phyloP scores from a whole-genome alignment of 768 basidiomycete species.

The Russula lepida region DNA sequence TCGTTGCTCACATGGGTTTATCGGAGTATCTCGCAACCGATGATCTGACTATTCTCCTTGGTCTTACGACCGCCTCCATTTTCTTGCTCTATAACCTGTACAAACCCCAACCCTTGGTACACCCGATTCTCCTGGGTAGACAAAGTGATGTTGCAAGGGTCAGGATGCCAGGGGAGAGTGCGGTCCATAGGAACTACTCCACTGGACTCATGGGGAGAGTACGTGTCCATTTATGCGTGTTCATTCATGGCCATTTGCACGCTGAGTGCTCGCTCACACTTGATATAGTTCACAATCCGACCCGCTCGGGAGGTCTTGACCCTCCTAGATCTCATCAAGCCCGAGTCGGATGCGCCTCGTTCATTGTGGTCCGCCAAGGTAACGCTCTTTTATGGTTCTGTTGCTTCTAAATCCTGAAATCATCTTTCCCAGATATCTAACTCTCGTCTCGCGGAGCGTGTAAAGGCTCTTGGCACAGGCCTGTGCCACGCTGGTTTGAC shows the following conservation, averaged over 20 bases:
- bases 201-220: constrained; percentile 78
- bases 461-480: constrained; percentile 67
- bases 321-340: constrained; percentile 55
- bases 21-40: constrained; percentile 63
- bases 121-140: constrained; percentile 86
- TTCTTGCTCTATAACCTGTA: constrained; percentile 73
- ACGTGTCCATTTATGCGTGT: constrained; percentile 30
- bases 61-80: constrained; percentile 65
- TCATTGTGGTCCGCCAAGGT: constrained; percentile 80
- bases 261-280: not conserved
- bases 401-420: not conserved
- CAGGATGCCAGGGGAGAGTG: constrained; percentile 73
- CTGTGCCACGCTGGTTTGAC: constrained; percentile 50
- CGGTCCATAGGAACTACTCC: constrained; percentile 85
- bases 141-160: constrained; percentile 87
- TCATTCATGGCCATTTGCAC: not conserved
- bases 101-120: constrained; percentile 77
- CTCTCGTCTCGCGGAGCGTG: constrained; percentile 55
- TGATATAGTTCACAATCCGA: constrained; percentile 56
- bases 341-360: constrained; percentile 56
- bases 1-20: constrained; percentile 29
- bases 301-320: constrained; percentile 66
- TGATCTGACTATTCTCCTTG: constrained; percentile 70
- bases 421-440: constrained; percentile 58
- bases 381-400: not conserved